A percentile compares a stretch with the other conserved stretches of the same genome.
Conservation (phyloP, 495 filamentous ascomycete species). For the Extremus antarcticus region DNA sequence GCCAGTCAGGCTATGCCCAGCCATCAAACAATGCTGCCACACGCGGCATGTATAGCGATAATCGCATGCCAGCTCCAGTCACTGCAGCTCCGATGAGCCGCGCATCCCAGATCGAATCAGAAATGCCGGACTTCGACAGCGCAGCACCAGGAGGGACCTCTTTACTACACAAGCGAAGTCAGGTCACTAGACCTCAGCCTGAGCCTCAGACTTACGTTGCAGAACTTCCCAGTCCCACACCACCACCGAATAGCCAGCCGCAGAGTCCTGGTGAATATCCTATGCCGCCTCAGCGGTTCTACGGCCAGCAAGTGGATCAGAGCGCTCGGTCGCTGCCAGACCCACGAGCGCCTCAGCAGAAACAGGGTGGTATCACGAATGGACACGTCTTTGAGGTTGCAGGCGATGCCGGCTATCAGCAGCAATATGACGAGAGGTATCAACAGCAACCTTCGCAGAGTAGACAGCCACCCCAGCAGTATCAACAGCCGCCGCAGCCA, state of each 20-base stretch:
- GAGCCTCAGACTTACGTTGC: constrained; percentile 32
- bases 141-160: constrained; percentile 30
- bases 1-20: neutral
- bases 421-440: neutral
- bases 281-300: neutral
- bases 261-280: neutral
- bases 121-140: constrained; percentile 69
- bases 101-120: constrained; percentile 37
- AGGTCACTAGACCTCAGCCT: constrained; percentile 14
- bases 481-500: constrained; percentile 7
- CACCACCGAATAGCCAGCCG: constrained; percentile 34
- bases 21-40: neutral
- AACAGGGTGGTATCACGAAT: constrained; percentile 17
- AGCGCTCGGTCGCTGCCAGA: neutral
- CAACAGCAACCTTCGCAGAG: neutral
- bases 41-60: neutral
- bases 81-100: constrained; percentile 1
- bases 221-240: constrained; percentile 44
- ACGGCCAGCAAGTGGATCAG: neutral
- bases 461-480: neutral
- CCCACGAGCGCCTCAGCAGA: neutral
- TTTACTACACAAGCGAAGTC: constrained; percentile 18
- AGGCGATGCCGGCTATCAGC: constrained; percentile 29
- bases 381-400: constrained; percentile 61
- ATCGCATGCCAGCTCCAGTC: constrained; percentile 5